phyloP scores from a whole-genome alignment of 768 basidiomycete genomes.

The Podaxis pistillaris region DNA sequence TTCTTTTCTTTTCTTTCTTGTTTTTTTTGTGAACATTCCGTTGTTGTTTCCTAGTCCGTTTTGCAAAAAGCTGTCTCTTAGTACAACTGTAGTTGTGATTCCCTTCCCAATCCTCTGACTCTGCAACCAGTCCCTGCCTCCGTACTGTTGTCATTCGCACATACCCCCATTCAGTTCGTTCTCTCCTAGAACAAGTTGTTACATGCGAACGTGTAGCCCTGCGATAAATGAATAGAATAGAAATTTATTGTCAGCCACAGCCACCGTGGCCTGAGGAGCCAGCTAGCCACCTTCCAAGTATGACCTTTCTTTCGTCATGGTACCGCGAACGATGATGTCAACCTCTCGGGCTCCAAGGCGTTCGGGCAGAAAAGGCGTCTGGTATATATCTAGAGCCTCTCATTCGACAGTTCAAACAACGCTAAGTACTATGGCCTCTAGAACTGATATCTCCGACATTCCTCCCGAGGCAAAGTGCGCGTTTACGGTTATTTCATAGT shows the following conservation, averaged over 20 bases:
- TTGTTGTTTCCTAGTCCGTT: constrained; percentile 4
- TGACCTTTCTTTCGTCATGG: background rate
- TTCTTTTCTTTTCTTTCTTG: background rate
- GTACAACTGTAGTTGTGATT: background rate
- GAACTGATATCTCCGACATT: constrained; percentile 36
- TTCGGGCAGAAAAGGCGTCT: background rate
- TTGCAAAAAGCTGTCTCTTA: background rate
- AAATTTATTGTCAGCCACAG: background rate
- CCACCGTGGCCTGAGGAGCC: background rate
- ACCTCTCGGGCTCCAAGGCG: constrained; percentile 3
- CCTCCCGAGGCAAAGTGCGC: constrained; percentile 30
- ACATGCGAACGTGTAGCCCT: background rate
- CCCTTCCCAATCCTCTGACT: background rate
- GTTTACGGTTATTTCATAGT: constrained; percentile 9
- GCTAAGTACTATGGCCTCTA: constrained; percentile 27
- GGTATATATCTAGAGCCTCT: background rate
- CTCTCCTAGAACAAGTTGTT: background rate
- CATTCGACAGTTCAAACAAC: background rate
- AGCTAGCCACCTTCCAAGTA: background rate
- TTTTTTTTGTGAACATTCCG: constrained; percentile 5
- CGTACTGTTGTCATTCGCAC: background rate
- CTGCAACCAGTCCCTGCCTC: background rate
- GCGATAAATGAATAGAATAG: background rate
- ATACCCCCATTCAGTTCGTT: constrained; percentile 1
- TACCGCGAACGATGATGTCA: constrained; percentile 8